Base-by-base conservation (phyloP, 495 filamentous ascomycete genomes). In the Talaromyces stipitatus region DNA sequence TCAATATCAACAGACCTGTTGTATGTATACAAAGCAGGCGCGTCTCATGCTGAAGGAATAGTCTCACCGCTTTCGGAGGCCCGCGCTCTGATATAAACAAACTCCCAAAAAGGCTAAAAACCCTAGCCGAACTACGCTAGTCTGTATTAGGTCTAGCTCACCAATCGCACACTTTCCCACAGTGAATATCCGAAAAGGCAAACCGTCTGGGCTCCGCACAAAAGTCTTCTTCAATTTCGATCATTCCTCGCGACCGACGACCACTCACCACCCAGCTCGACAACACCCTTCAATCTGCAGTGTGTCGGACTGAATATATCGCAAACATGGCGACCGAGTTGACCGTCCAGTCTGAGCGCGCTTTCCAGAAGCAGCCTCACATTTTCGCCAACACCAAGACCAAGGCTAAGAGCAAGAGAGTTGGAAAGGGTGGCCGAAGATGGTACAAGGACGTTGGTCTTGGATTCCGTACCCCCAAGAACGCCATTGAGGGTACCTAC, bases 391-490 rank as follows among this genome's bases (percentile, higher is more conserved):
- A 95, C 84, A 75, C 81, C 67, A 97, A 96, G 85, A 72, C 78
- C 64, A 84, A 87, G 78, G 86, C 89, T 74, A 97, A 96, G 85
- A 86, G 83, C 72, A 84, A 85, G 72, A 86, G 86, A 72, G 75
- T 80, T 64, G 91, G 90, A 70, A 92, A 95, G 84, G 80, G 82
- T 56, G 88, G 88, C 64, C 85, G 91, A 69, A 86, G 94, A 91
- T 99, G 91, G 91, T 97, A 91, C 78, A 99, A 99, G 88, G 95
- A 99, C 70, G 90, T 99, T 71, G 94, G 94, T 72, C 80, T 99
- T 75, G 94, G 94, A 65, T 97, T 99, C 86, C 85, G 89, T 77
- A 97, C 95, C 72, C 94, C 94, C 71, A 91, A 89, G 85, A 88
- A 82, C 66, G 94, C 94, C 68, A 97, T 99, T 82, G 91, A 97